Conservation (phyloP, 148 eudicot species). For the Rhododendron mucronatum region DNA sequence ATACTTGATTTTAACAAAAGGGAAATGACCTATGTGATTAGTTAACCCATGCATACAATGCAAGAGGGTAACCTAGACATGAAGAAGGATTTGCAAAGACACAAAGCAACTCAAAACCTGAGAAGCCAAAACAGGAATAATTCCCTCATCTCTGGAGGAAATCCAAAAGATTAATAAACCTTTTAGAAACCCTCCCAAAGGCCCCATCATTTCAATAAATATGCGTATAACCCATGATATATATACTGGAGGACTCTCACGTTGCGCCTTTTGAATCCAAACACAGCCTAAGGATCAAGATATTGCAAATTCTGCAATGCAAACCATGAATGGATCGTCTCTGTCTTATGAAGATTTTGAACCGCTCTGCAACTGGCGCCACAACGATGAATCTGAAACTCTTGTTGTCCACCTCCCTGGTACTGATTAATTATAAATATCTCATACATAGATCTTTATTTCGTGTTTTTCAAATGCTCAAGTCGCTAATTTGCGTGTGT, state of each 20-base stretch:
- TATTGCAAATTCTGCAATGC: background rate
- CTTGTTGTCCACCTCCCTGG: constrained; percentile 44
- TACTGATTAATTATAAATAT: background rate
- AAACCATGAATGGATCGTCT: constrained; percentile 1
- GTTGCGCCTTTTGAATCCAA: background rate
- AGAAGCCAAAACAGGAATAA: background rate
- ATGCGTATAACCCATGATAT: background rate
- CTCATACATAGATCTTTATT: background rate
- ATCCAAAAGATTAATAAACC: constrained; percentile 2
- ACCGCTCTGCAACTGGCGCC: constrained; percentile 42
- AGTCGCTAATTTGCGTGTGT: background rate
- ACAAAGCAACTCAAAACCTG: background rate
- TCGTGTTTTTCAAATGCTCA: background rate
- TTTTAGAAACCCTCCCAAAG: background rate
- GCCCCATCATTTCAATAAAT: background rate
- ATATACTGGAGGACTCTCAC: no score
- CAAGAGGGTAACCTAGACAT: constrained; percentile 2
- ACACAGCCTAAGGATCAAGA: background rate
- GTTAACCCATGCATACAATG: background rate
- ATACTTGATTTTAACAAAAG: background rate
- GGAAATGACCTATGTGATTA: background rate
- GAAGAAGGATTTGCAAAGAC: background rate
- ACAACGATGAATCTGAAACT: constrained; percentile 21
- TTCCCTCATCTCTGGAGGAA: background rate
- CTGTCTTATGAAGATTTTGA: constrained; percentile 33